These are phyloP conservation scores for Thalia dealbata DNA, from an alignment of 176 grass and related monocot genomes.

Conservation along the genomic window DNA sequence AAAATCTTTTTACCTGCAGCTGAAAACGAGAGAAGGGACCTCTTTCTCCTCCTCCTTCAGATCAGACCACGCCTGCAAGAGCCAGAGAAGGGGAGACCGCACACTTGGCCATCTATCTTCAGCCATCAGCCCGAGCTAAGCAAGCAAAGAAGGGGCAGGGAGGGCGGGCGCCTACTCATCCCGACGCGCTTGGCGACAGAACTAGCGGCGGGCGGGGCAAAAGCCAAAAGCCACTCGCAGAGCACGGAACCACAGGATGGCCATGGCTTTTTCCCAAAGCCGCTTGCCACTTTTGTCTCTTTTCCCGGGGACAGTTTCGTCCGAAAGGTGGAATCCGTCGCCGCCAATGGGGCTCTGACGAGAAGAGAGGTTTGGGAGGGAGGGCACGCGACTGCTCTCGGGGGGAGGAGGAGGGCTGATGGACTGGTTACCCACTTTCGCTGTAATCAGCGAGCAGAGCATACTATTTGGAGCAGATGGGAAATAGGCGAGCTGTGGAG, in stretches of 20 bases:
- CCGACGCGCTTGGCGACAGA: not conserved
- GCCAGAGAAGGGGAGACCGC: not conserved
- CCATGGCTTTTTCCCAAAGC: not conserved
- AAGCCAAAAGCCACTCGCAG: not conserved
- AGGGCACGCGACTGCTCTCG: too few species aligned
- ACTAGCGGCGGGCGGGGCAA: not conserved
- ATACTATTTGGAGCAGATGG: too few species aligned
- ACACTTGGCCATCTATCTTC: too few species aligned
- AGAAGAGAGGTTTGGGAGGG: too few species aligned
- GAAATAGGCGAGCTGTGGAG: too few species aligned
- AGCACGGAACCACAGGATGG: not conserved
- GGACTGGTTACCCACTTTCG: too few species aligned
- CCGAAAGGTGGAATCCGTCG: not conserved
- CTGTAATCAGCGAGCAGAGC: too few species aligned
- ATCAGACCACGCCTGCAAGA: too few species aligned
- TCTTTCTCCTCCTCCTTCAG: not conserved
- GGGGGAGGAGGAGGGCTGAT: too few species aligned
- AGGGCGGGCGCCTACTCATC: not conserved
- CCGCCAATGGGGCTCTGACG: not conserved
- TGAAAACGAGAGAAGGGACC: too few species aligned
- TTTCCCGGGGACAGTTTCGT: not conserved
- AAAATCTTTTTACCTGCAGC: constrained; percentile 5
- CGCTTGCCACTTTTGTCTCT: not conserved
- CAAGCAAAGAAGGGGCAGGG: not conserved
- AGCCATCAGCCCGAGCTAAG: not conserved